Base-by-base conservation (phyloP, 768 basidiomycete genomes). In the Tylopilus sp. region DNA sequence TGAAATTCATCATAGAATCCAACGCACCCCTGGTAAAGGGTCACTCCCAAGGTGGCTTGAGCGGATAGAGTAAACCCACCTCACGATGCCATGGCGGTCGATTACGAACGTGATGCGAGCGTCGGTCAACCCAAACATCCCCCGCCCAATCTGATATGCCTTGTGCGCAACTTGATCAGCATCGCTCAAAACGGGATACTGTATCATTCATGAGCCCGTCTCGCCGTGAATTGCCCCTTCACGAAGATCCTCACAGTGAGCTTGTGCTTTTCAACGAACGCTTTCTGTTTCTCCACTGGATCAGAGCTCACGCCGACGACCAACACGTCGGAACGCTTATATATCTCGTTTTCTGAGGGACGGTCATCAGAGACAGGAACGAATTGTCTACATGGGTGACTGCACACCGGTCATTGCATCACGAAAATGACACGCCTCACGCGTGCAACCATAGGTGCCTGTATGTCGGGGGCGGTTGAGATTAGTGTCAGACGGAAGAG, bases 141-240 rank as follows among this genome's bases (percentile, higher is more conserved):
- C 80, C 57, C 79, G 85, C 11, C 80, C 80, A n/a, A 90, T 76
- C 2, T 75, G 69, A 60, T 87, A 93, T 3, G 78, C 74, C 60
- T 82, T 80, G 57, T 83, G 75, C 3, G 78, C 83, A 49, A 76
- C 73, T 36, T 83, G 83, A 12, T 82, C 75, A 18, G 69, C 64
- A 57, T 94, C 91, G 58, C 86, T 89, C 58, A 94, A 69, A 21
- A 93, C 78, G 4, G 89, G 88, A 69, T 87, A 93, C 86, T 88
- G 53, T 10, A 11, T 11, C 25, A 38, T 36, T 6, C 35, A 17
- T 31, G 38, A 41, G 20, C 22, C 48, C 36, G 44, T 30, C 40
- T 25, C 21, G 1, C 17, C 22, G 4, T 15, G 18, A 42, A 12
- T 25, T 4, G 22, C 28, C 35, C 26, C 11, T 36, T 21, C 21